A percentile compares a stretch with the other conserved stretches of the same genome.
Conservation (phyloP, 257 asterid species). For the Asclepias syriaca region DNA sequence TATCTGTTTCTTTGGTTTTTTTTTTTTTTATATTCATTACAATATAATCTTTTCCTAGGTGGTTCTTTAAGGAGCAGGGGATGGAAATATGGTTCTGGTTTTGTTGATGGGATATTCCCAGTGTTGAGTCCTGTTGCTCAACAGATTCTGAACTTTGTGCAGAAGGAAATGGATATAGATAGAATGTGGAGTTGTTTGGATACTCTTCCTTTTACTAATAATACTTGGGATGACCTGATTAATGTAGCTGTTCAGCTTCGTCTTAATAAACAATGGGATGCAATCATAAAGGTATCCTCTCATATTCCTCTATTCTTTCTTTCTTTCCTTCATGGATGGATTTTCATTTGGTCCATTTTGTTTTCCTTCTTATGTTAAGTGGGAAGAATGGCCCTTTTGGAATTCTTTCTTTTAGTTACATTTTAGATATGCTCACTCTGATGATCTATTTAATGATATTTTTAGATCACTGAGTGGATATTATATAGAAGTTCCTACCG, state of each 20-base stretch:
- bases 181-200: conserved; percentile 60
- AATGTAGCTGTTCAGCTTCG: conserved; percentile 76
- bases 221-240: conserved; percentile 76
- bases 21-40: neutral
- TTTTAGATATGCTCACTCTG: neutral
- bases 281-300: conserved; percentile 47
- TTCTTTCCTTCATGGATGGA: neutral
- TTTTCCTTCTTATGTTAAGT: neutral
- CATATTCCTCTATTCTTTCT: neutral
- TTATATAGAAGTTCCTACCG: conserved; percentile 57
- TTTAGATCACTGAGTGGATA: conserved; percentile 81
- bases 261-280: conserved; percentile 66
- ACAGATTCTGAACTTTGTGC: conserved; percentile 55
- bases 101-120: conserved; percentile 83
- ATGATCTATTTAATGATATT: conserved; percentile 15
- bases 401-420: neutral
- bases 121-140: conserved; percentile 77
- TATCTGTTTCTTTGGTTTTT: neutral
- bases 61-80: conserved; percentile 89
- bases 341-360: neutral
- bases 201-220: conserved; percentile 55
- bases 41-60: conserved; percentile 36
- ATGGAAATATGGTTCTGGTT: conserved; percentile 92
- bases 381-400: neutral
- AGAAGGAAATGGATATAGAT: conserved; percentile 38